Evolutionary conservation across 805 yeast genomes (phyloP).

Genomic region (Scheffersomyces stipitis): DNA sequence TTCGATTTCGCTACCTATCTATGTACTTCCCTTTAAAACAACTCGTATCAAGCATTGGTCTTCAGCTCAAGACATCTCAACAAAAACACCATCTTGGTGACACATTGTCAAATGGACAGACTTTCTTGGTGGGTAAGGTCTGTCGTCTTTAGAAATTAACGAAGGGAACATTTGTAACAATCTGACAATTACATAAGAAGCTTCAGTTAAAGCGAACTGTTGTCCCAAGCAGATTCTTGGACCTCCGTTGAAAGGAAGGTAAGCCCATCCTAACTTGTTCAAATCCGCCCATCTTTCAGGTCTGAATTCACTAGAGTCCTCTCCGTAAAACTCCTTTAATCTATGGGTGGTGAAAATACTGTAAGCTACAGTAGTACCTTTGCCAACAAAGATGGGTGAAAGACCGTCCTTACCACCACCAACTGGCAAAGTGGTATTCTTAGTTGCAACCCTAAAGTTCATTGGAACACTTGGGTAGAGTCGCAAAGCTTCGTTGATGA

Average conservation of each 20-base stretch:
- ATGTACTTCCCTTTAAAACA: too few species aligned
- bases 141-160: conserved; percentile 12
- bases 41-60: too few species aligned
- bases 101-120: conserved; percentile 26
- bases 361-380: conserved; percentile 22
- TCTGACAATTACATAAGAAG: conserved; percentile 23
- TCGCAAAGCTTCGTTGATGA: conserved; percentile 24
- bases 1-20: too few species aligned
- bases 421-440: conserved; percentile 23
- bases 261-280: conserved; percentile 26
- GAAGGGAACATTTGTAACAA: conserved; percentile 23
- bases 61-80: conserved; percentile 6
- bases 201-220: conserved; percentile 29
- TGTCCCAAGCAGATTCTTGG: conserved; percentile 30
- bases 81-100: conserved; percentile 19
- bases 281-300: conserved; percentile 25
- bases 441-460: conserved; percentile 24
- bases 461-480: conserved; percentile 27
- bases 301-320: conserved; percentile 20
- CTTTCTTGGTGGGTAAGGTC: conserved; percentile 31
- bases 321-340: conserved; percentile 20
- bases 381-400: conserved; percentile 17
- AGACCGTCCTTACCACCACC: conserved; percentile 24
- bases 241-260: conserved; percentile 28
- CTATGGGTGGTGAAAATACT: conserved; percentile 44